Base-by-base conservation (phyloP, 2,329 filamentous ascomycete species). In the Pseudogymnoascus sp. region DNA sequence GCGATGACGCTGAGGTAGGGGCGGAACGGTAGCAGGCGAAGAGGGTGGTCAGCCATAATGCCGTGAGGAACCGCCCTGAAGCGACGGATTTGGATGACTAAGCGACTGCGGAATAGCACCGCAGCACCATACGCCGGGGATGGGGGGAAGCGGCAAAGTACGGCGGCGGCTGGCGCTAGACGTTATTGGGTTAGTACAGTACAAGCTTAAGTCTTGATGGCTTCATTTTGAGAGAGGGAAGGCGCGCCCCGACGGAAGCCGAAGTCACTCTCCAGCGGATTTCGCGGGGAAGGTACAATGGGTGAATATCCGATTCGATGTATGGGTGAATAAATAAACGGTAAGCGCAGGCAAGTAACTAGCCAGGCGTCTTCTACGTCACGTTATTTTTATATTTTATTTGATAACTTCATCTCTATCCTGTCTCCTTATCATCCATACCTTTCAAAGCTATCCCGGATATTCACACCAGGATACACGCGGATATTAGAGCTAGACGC, bases 1-100 rank as follows among this genome's bases (percentile, higher is more conserved):
- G 72, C 59, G 42, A 50, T 50, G 42, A 50, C 42, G 42, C 21
- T 50, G 42, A 50, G 42, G 42, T 25, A 50, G 42, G 42, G 21
- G 42, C 42, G 42, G 42, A 50, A 50, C 21, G 12, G 21, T 50
- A 21, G 21, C 12, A 25, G 21, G 42, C 21, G 21, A 25, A 25
- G 42, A 25, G 21, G 21, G 42, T 50, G 42, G 42, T 50, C 42
- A 28, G 42, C 40, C 16, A 23, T 50, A 50, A 50, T 50, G 42
- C 42, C 42, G 42, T 2, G 42, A 50, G 11, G 42, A 50, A 50
- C 42, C 42, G 42, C 42, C 42, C 42, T 28, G 42, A 50, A 50
- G 42, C 42, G 42, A 50, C 21, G 14, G 7, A 50, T 50, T 28
- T 28, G 42, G 42, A 8, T 50, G 21, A 50, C 42, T 50, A 50